Base-by-base conservation (phyloP, 495 filamentous ascomycete genomes). In the Penicillium egyptiacum region DNA sequence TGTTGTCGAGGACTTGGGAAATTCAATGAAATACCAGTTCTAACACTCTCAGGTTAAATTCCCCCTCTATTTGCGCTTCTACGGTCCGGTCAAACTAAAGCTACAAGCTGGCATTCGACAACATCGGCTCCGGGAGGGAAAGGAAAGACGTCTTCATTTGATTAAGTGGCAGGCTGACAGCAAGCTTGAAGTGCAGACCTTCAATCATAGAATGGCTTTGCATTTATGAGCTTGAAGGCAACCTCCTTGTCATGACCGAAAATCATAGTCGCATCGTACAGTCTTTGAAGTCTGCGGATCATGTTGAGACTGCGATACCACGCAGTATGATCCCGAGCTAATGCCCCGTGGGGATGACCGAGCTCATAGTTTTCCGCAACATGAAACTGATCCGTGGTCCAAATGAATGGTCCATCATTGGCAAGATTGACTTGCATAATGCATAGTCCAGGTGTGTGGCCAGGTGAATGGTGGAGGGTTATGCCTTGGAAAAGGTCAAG, bases 331-430 rank as follows among this genome's bases (percentile, higher is more conserved):
- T 80, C 76, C 31, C 76, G 51, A 12, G 70, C 68, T 19, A 79
- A 55, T 61, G 75, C 74, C 0, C 78, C 79, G 20, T 80, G 77
- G 1, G 77, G 72, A 20, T 67, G 58, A 2, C 59, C 58, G 1
- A 67, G 25, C 40, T 70, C 60, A 42, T 61, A 72, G 41, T 77
- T 79, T 54, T 79, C 75, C 4, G 41, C 56, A 0, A 78, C 66
- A 59, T 78, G 74, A 45, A 69, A 78, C 55, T 76, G 74, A 60
- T 79, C 77, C 9, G 64, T 73, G 1, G 72, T 78, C 62, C 69
- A 78, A 31, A 80, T 70, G 54, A 75, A 78, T 1, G 74, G 72
- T n/a, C 75, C 76, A 41, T 61, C 58, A 2, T 75, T 53, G 3
- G 42, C 43, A 31, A 78, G 55, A 43, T 79, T 78, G 0, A 79